Conservation (phyloP, 2,329 filamentous ascomycete species). For the Phoma sp. region DNA sequence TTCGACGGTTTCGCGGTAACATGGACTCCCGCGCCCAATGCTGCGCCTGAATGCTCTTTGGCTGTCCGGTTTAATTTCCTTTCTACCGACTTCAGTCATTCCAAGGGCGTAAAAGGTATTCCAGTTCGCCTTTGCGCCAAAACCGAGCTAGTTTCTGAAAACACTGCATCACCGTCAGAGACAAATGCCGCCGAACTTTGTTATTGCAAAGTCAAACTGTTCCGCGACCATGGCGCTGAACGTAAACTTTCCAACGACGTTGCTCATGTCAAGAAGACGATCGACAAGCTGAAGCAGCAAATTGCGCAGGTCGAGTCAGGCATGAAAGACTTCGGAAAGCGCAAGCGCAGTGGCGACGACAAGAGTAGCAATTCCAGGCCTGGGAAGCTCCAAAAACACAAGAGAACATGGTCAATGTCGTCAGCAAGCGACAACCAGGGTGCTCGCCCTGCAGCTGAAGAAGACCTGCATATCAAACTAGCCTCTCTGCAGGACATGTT, state of each 20-base stretch:
- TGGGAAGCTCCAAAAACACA: constrained; percentile 88
- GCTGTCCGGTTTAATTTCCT: constrained; percentile 97
- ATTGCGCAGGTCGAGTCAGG: constrained; percentile 75
- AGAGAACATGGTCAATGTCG: constrained; percentile 93
- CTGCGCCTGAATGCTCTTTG: constrained; percentile 77
- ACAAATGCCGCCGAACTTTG: constrained; percentile 71
- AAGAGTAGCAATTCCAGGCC: constrained; percentile 60
- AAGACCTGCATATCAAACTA: constrained; percentile 80
- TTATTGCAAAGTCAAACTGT: constrained; percentile 96
- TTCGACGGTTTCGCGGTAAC: constrained; percentile 94
- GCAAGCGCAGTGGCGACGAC: constrained; percentile 61
- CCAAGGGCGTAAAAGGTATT: constrained; percentile 97
- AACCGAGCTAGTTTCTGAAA: constrained; percentile 70
- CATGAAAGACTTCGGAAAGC: constrained; percentile 64
- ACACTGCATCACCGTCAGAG: constrained; percentile 53
- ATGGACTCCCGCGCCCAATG: constrained; percentile 76
- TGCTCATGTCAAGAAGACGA: constrained; percentile 92
- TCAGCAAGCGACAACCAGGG: constrained; percentile 61
- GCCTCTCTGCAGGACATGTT: constrained; percentile 87
- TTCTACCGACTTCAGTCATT: constrained; percentile 98
- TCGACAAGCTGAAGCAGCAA: constrained; percentile 94
- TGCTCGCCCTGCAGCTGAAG: constrained; percentile 57
- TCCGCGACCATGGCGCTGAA: constrained; percentile 94
- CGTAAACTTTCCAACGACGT: constrained; percentile 94
- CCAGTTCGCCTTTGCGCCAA: constrained; percentile 92